Evolutionary conservation across 805 yeast species (phyloP).

Genomic region (Kodamaea fukazawae): DNA sequence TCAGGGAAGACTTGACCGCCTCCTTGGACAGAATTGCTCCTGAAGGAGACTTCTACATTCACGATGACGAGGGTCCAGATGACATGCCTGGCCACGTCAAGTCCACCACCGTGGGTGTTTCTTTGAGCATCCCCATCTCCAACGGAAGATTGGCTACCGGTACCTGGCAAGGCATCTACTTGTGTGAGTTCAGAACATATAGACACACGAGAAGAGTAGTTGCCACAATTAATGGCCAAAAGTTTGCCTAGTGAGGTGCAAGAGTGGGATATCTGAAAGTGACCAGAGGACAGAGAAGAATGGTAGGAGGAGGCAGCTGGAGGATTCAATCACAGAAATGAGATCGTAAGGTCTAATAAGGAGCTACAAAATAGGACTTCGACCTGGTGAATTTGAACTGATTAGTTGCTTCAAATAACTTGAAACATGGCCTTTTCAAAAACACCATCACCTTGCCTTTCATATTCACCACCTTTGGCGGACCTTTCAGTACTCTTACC

Average conservation of each 20-base stretch:
- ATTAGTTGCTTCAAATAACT: too few species aligned
- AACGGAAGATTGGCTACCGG: conserved; percentile 70
- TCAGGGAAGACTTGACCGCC: conserved; percentile 63
- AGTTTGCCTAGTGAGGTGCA: conserved; percentile 15
- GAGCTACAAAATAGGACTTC: too few species aligned
- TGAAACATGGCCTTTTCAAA: too few species aligned
- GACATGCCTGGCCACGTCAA: conserved; percentile 85
- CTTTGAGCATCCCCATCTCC: conserved; percentile 63
- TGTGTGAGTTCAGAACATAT: conserved; percentile 68
- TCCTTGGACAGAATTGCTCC: conserved; percentile 68
- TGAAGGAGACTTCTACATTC: conserved; percentile 55
- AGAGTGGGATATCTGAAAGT: too few species aligned
- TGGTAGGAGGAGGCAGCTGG: too few species aligned
- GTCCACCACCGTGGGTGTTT: conserved; percentile 50
- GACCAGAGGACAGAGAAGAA: too few species aligned
- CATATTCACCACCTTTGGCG: too few species aligned
- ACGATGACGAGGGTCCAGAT: conserved; percentile 76
- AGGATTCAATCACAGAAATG: too few species aligned
- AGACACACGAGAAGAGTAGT: conserved; percentile 63
- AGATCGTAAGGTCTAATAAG: too few species aligned
- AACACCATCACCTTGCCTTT: too few species aligned
- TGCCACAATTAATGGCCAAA: conserved; percentile 69
- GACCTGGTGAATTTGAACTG: too few species aligned
- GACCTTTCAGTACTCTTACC: too few species aligned
- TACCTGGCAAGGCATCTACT: conserved; percentile 84